phyloP scores from a whole-genome alignment of 495 filamentous ascomycete genomes.

The Xylaria intraflava region DNA sequence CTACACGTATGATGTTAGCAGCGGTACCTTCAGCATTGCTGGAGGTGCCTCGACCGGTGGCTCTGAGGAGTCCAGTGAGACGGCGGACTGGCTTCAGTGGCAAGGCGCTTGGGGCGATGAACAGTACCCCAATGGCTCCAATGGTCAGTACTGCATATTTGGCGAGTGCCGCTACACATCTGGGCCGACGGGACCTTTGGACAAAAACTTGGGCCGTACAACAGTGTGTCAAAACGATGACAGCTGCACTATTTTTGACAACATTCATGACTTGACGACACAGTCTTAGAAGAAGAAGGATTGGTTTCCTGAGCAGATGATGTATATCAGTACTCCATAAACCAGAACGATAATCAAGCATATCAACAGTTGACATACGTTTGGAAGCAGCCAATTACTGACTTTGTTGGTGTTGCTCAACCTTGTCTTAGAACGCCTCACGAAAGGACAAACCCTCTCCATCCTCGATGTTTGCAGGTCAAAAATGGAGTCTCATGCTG shows the following conservation, averaged over 20 bases:
- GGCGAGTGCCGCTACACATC: constrained; percentile 41
- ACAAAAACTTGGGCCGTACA: constrained; percentile 41
- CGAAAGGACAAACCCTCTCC: no score
- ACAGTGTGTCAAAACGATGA: constrained; percentile 35
- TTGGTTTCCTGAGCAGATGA: background rate
- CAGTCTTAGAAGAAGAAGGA: constrained; percentile 1
- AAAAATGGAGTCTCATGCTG: no score
- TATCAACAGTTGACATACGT: background rate
- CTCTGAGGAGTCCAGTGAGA: constrained; percentile 22
- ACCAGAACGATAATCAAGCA: background rate
- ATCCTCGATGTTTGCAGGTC: no score
- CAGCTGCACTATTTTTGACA: constrained; percentile 11
- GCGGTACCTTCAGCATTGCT: constrained; percentile 31
- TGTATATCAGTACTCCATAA: background rate
- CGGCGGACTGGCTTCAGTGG: constrained; percentile 47
- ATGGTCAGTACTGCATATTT: constrained; percentile 41
- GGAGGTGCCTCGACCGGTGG: constrained; percentile 1
- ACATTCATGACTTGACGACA: constrained; percentile 7
- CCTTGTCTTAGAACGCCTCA: no score
- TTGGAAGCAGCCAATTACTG: no score
- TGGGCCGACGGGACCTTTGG: constrained; percentile 47
- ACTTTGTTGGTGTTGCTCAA: no score
- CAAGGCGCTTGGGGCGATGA: constrained; percentile 54
- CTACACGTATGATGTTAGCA: constrained; percentile 18
- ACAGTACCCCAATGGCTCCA: constrained; percentile 40